Percentiles rank a stretch among this genome's conserved stretches.
Conservation (phyloP, 2,329 filamentous ascomycete genomes). For the Fusarium equiseti region DNA sequence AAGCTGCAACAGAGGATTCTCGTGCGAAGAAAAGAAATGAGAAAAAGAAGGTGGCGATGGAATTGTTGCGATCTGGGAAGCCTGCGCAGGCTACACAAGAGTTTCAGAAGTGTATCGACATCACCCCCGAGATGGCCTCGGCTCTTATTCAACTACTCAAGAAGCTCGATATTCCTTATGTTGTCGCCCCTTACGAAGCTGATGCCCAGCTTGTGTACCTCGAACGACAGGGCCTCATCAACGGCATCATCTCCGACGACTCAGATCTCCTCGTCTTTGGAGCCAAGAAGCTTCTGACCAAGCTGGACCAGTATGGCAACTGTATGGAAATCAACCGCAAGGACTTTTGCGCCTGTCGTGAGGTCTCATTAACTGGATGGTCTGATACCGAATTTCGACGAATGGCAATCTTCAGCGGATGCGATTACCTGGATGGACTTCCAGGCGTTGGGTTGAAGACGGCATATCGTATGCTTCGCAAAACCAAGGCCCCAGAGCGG, state of each 20-base stretch:
- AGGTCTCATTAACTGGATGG: constrained; percentile 92
- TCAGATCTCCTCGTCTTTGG: constrained; percentile 97
- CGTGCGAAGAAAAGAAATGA: constrained; percentile 81
- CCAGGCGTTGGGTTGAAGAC: constrained; percentile 92
- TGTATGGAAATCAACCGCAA: constrained; percentile 91
- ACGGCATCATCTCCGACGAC: constrained; percentile 94
- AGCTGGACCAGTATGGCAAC: constrained; percentile 92
- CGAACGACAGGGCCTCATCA: constrained; percentile 84
- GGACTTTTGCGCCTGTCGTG: constrained; percentile 89
- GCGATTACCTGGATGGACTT: constrained; percentile 92
- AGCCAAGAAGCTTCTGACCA: constrained; percentile 89
- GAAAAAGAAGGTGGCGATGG: constrained; percentile 79
- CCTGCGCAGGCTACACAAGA: constrained; percentile 83
- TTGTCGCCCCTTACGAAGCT: constrained; percentile 97
- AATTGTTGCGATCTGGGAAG: constrained; percentile 85
- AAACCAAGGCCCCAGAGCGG: constrained; percentile 87
- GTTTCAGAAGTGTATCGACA: constrained; percentile 93
- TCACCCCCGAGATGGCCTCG: constrained; percentile 95
- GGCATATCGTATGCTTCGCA: constrained; percentile 88
- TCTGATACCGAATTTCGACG: constrained; percentile 89
- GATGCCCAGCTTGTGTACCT: constrained; percentile 97
- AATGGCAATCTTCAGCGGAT: constrained; percentile 97
- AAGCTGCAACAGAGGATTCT: constrained; percentile 85
- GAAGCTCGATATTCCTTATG: constrained; percentile 80
- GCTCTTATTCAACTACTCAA: constrained; percentile 93